Conservation (phyloP, 2,329 filamentous ascomycete species). For the Diaporthe sp. region DNA sequence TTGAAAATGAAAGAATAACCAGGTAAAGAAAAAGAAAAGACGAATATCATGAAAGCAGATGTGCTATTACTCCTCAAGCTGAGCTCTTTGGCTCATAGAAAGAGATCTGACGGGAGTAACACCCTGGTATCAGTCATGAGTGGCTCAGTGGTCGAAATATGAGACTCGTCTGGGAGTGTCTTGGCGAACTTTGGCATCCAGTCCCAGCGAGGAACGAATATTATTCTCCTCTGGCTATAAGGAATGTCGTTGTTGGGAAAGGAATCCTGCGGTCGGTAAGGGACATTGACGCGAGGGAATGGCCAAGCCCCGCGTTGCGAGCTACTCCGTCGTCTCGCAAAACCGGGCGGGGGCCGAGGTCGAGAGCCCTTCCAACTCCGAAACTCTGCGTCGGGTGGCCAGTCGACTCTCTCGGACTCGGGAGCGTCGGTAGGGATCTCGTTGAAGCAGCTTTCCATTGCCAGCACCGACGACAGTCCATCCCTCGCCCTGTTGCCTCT, state of each 20-base stretch:
- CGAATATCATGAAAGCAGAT: background rate
- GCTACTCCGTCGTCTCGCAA: background rate
- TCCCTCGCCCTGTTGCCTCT: background rate
- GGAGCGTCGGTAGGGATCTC: slow-evolving; percentile 5
- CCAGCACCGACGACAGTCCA: slow-evolving; percentile 21
- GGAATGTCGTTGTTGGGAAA: slow-evolving; percentile 2
- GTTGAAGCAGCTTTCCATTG: slow-evolving; percentile 33
- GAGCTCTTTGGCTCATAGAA: background rate
- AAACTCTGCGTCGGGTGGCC: slow-evolving; percentile 23
- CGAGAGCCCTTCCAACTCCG: slow-evolving; percentile 13
- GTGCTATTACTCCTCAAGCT: background rate
- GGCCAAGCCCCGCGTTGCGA: slow-evolving; percentile 9
- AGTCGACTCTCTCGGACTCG: slow-evolving; percentile 9
- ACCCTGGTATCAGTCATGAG: background rate
- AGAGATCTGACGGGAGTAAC: background rate
- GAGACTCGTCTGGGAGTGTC: background rate
- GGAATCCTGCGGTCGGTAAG: background rate
- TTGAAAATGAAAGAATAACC: background rate
- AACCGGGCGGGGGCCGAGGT: background rate
- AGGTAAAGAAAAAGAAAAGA: background rate
- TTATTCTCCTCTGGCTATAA: slow-evolving; percentile 16
- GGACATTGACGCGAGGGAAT: slow-evolving; percentile 17
- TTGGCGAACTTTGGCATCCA: slow-evolving; percentile 9
- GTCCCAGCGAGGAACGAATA: slow-evolving; percentile 27
- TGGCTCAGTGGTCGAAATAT: background rate